Percentiles rank a stretch among this genome's conserved stretches.
phyloP scores from a whole-genome alignment of 1,139 yeast genomes.

The Saccharomyces hybrid region DNA sequence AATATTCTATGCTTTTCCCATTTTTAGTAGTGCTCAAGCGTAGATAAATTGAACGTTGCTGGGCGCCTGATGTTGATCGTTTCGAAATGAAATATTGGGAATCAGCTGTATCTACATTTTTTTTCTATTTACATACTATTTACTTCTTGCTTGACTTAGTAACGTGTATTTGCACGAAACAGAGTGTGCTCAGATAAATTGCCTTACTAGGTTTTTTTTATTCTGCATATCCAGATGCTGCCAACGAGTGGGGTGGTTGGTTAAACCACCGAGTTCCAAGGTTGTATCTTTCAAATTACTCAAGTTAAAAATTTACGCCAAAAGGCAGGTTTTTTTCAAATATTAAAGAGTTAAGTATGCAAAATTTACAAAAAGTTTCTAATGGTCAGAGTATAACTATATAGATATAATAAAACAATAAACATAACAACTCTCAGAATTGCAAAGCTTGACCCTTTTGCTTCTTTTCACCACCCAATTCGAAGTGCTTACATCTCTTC shows the following conservation, averaged over 20 bases:
- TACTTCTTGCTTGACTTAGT: neutral
- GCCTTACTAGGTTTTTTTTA: no score
- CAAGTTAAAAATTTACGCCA: neutral
- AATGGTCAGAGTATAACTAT: neutral
- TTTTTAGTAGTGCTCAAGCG: slow-evolving; percentile 28
- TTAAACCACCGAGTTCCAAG: neutral
- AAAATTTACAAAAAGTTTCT: neutral
- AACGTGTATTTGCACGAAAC: neutral
- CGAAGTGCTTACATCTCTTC: slow-evolving; percentile 99
- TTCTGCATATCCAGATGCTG: neutral
- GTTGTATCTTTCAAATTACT: neutral
- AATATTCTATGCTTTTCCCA: slow-evolving; percentile 12
- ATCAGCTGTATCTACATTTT: slow-evolving; percentile 37
- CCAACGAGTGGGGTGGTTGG: no score
- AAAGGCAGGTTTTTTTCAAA: neutral
- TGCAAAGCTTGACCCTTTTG: slow-evolving; percentile 99
- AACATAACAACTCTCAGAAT: slow-evolving; percentile 46
- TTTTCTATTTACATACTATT: neutral
- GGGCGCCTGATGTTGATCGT: slow-evolving; percentile 39
- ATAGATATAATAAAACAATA: neutral
- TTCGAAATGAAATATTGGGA: slow-evolving; percentile 34
- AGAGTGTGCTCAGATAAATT: neutral
- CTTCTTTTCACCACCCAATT: slow-evolving; percentile 99
- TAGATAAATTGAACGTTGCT: slow-evolving; percentile 37
- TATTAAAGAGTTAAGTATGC: slow-evolving; percentile 1